Evolutionary conservation across 2,329 filamentous ascomycete genomes (phyloP).

Genomic region (Fusarium oxysporum): DNA sequence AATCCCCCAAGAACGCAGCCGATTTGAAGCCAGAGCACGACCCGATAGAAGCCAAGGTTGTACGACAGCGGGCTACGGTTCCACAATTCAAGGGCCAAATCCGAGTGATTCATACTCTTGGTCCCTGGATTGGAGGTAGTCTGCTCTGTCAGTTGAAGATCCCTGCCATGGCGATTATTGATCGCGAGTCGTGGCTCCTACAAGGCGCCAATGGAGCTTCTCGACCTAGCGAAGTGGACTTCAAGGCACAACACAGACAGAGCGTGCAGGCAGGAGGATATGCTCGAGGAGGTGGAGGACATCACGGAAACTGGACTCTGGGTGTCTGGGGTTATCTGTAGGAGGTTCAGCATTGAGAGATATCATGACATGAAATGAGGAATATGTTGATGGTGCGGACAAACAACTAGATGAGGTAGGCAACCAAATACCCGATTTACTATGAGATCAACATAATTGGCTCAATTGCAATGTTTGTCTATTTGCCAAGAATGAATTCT

Average conservation of each 20-base stretch:
- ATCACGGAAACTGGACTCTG: slow-evolving; percentile 69
- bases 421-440: slow-evolving; percentile 29
- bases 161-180: slow-evolving; percentile 75
- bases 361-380: slow-evolving; percentile 17
- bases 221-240: slow-evolving; percentile 68
- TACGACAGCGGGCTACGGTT: slow-evolving; percentile 51
- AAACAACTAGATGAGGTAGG: not conserved
- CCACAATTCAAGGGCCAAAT: slow-evolving; percentile 67
- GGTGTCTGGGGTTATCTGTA: slow-evolving; percentile 69
- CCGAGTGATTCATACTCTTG: slow-evolving; percentile 75
- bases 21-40: slow-evolving; percentile 45
- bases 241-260: slow-evolving; percentile 69
- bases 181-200: slow-evolving; percentile 77
- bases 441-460: not conserved
- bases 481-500: slow-evolving; percentile 1
- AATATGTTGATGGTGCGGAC: not conserved
- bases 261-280: slow-evolving; percentile 71
- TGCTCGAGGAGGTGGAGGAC: slow-evolving; percentile 50
- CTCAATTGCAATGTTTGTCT: slow-evolving; percentile 1
- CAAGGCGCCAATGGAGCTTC: slow-evolving; percentile 73
- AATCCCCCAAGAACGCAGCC: slow-evolving; percentile 38
- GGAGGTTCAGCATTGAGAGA: not conserved
- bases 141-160: slow-evolving; percentile 76
- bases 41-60: slow-evolving; percentile 53
- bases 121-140: slow-evolving; percentile 80